Evolutionary conservation across 2,329 filamentous ascomycete genomes (phyloP).

Genomic region (Epichloe aotearoae): DNA sequence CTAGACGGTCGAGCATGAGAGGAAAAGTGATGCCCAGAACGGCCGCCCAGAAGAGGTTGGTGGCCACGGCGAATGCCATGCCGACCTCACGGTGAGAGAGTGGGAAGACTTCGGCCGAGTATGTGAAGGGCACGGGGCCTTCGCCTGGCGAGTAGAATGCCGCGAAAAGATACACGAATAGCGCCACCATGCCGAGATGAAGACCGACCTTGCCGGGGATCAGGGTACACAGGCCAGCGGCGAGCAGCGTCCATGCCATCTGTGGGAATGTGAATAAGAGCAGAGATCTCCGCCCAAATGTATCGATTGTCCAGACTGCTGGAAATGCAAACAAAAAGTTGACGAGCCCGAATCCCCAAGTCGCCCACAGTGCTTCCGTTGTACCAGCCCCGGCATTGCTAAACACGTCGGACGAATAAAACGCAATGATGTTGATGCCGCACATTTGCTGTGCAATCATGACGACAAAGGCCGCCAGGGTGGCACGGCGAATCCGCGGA

Average conservation of each 20-base stretch:
- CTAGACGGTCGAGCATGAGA: constrained; percentile 33
- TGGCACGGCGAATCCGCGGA: constrained; percentile 57
- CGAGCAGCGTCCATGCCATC: constrained; percentile 28
- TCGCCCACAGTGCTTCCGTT: constrained; percentile 44
- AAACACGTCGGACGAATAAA: constrained; percentile 57
- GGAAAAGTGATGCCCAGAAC: constrained; percentile 53
- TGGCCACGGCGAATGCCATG: constrained; percentile 57
- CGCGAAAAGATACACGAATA: constrained; percentile 44
- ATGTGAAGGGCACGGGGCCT: constrained; percentile 55
- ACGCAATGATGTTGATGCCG: constrained; percentile 60
- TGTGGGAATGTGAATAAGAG: constrained; percentile 29
- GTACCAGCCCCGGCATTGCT: constrained; percentile 40
- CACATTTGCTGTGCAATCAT: constrained; percentile 72
- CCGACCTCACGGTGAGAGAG: constrained; percentile 58
- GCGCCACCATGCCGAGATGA: constrained; percentile 32
- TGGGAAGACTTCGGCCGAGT: constrained; percentile 57
- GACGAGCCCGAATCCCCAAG: constrained; percentile 44
- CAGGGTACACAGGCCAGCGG: constrained; percentile 35
- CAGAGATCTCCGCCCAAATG: constrained; percentile 39
- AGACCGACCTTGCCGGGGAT: constrained; percentile 26
- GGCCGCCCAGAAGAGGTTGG: constrained; percentile 46
- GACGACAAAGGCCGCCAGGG: constrained; percentile 61
- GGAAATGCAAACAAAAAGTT: constrained; percentile 47
- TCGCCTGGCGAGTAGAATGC: constrained; percentile 41
- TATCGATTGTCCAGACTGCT: constrained; percentile 46